phyloP scores from a whole-genome alignment of 192 early-diverging fungal species.

The Radiomyces spectabilis region DNA sequence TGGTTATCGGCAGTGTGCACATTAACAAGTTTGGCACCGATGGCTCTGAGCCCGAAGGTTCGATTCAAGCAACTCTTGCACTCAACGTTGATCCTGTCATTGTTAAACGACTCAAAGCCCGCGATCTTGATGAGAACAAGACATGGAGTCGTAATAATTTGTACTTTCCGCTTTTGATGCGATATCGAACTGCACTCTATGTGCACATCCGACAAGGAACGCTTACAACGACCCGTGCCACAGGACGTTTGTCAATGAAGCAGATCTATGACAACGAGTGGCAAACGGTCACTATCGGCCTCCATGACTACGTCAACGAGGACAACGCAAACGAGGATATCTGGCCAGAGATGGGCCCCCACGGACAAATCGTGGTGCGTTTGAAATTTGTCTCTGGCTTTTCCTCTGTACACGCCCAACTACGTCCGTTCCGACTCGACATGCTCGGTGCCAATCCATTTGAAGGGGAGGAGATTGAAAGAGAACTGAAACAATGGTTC shows the following conservation, averaged over 20 bases:
- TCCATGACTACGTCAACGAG: conserved; percentile 8
- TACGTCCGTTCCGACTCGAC: conserved; percentile 7
- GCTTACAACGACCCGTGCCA: neutral
- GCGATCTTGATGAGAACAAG: neutral
- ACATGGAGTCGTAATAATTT: conserved; percentile 10
- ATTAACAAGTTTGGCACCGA: conserved; percentile 1
- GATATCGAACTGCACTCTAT: conserved; percentile 22
- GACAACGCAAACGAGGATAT: conserved; percentile 15
- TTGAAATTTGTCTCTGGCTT: conserved; percentile 18
- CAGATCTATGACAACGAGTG: conserved; percentile 7
- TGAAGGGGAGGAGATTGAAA: conserved; percentile 6
- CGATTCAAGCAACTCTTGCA: conserved; percentile 1
- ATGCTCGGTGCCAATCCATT: conserved; percentile 24
- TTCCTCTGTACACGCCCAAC: conserved; percentile 13
- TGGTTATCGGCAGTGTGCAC: conserved; percentile 10
- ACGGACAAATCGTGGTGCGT: conserved; percentile 5
- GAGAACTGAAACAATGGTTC: conserved; percentile 10
- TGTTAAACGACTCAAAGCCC: conserved; percentile 3
- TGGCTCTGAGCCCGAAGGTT: neutral
- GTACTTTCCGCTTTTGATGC: conserved; percentile 18
- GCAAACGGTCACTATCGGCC: conserved; percentile 7
- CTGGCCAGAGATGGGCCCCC: conserved; percentile 4
- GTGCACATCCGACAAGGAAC: neutral
- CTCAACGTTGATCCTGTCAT: conserved; percentile 17
- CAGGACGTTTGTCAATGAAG: conserved; percentile 13